Base-by-base conservation (phyloP, 2,329 filamentous ascomycete genomes). In the Nothopassalora personata region DNA sequence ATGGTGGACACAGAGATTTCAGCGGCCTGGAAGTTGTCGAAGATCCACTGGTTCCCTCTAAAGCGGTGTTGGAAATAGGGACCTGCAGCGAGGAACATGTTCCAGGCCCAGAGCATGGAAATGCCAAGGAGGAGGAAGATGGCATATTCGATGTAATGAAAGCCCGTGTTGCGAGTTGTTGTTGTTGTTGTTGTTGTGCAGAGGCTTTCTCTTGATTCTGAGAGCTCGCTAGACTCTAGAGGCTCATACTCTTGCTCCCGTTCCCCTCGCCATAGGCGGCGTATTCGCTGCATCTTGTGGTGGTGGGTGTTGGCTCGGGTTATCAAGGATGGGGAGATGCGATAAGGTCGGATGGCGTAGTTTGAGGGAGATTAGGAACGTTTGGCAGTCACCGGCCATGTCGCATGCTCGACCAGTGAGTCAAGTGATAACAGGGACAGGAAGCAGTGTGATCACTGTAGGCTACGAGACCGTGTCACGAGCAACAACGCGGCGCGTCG, bases 81-180 rank as follows among this genome's bases (percentile, higher is more conserved):
- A 1, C 91, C 90, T 8, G 93, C 91, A 49, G 94, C 93, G 67
- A 97, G 84, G 74, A 97, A 97, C 93, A 97, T 97, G 79, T 97
- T 97, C 93, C 93, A 97, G 57, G 93, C 91, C 93, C 93, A 97
- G 48, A 97, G 81, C 94, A 97, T 97, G 54, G 92, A 90, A 58
- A 96, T 81, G 53, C 94, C 94, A 28, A 97, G 79, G 53, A 96
- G 77, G 57, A 88, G 79, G 74, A 97, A 97, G 71, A 96, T 87
- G 67, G 76, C 78, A 75, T 97, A 99, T 73, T 95, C 90, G 36
- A 90, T 71, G 86, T 89, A 91, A 62, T 91, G 96, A 77, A 96
- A 96, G 36, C 48, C 49, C 34, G 30, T 19, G 33, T 58, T 33
- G 46, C 53, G 48, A 47, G 50, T 58, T 33, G 23, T 13, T n/a